Conservation (phyloP, 257 asterid species). For the Perilla frutescens region DNA sequence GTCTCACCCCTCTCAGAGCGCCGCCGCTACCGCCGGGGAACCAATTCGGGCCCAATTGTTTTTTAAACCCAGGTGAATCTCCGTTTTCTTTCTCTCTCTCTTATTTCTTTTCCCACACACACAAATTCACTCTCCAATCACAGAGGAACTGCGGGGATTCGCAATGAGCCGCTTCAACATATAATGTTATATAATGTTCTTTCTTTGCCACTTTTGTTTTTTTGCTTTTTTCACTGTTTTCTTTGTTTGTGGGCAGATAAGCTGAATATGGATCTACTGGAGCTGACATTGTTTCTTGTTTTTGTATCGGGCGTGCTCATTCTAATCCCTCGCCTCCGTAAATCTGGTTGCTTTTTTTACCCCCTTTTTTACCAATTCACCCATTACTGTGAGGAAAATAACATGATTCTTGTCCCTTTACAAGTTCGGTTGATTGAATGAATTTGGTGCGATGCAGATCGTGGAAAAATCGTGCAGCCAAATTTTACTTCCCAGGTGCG, state of each 20-base stretch:
- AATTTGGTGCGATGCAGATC: conserved; percentile 56
- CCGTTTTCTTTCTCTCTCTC: neutral
- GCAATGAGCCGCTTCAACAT: neutral
- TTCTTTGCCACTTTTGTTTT: neutral
- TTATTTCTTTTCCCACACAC: too few relatives aligned
- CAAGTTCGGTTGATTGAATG: conserved; percentile 27
- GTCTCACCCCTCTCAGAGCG: neutral
- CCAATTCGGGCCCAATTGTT: neutral
- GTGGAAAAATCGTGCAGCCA: conserved; percentile 41
- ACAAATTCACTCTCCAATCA: neutral
- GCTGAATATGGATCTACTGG: conserved; percentile 55
- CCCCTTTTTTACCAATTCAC: neutral
- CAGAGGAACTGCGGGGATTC: neutral
- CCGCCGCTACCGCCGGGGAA: conserved; percentile 29
- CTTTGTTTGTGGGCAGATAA: conserved; percentile 29
- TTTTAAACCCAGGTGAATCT: conserved; percentile 11
- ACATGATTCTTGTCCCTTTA: neutral
- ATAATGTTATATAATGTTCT: neutral
- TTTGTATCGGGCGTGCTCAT: conserved; percentile 50
- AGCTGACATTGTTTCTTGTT: conserved; percentile 57
- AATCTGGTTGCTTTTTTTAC: conserved; percentile 48
- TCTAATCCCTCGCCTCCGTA: conserved; percentile 59
- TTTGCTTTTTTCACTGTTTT: neutral
- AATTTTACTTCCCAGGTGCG: conserved; percentile 55
- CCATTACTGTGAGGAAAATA: neutral